These are phyloP conservation scores for Juncus effusus DNA, from an alignment of 176 grass and related monocot genomes.

Conservation along the genomic window DNA sequence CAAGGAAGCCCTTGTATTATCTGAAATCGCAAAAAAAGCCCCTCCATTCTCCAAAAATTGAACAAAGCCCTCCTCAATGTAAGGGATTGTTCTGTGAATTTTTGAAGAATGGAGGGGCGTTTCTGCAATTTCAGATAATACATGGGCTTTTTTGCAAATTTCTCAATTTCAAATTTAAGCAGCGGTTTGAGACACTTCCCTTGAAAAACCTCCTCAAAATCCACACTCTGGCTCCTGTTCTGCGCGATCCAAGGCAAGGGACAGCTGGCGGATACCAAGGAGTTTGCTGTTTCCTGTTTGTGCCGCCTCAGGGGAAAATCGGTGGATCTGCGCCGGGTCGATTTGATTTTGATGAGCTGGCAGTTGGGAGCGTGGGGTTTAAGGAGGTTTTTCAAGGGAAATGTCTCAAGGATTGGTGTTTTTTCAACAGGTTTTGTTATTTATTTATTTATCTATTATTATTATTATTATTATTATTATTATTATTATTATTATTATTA, in stretches of 20 bases:
- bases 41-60: no score
- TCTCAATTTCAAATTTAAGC: no score
- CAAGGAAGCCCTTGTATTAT: no score
- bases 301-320: conserved; percentile 72
- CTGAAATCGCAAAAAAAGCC: no score
- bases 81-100: no score
- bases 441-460: no score
- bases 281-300: conserved; percentile 58
- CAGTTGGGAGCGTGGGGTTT: conserved; percentile 51
- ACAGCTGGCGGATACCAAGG: conserved; percentile 41
- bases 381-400: conserved; percentile 92
- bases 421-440: conserved; percentile 75
- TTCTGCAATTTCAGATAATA: no score
- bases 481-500: no score
- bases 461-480: no score
- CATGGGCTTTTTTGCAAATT: no score
- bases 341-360: conserved; percentile 70
- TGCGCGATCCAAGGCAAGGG: conserved; percentile 81
- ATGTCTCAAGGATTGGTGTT: conserved; percentile 91
- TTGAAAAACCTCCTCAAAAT: conserved; percentile 81
- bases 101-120: no score
- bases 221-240: conserved; percentile 75
- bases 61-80: no score
- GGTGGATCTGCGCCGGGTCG: conserved; percentile 44
- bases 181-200: conserved; percentile 92